Evolutionary conservation across 495 filamentous ascomycete species (phyloP), one percentile per base, ranked within the genome.

Genomic region (Talaromyces borbonicus): DNA sequence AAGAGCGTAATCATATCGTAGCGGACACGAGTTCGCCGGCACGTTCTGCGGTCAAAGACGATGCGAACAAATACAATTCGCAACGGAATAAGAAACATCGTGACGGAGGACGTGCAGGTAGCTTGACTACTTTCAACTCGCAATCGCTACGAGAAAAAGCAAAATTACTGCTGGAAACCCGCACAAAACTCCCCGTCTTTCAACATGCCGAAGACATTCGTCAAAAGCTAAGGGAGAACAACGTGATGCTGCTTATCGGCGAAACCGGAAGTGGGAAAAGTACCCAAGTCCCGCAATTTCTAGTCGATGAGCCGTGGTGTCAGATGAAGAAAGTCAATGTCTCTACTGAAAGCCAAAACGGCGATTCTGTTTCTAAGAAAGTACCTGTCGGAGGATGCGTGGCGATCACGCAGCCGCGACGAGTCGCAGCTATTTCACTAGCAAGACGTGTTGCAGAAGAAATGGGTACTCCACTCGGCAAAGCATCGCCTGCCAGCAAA

Each of bases 251-350:
- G 0, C 67, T 99, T 23, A 80, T 90, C 18, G 93, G 93, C 63
- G 90, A 95, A 55, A 99, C 93, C 1, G 93, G 93, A 59, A 90
- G 84, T 27, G 93, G 93, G 55, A 99, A 99, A 66, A 89, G 83
- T 70, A 99, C 93, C 0, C 93, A 99, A 60, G 83, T 95, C 8
- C 90, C 90, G 0, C 93, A 97, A 52, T 95, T 94, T 36, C 66
- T 99, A 12, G 72, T 81, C 29, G 67, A 82, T 23, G 85, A 95
- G 51, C 62, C 73, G 16, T 97, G 90, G 86, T 90, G 85, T 57
- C 75, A 71, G 39, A 72, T 70, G 48, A 69, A 66, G 36, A 75
- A 59, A 25, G 68, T 77, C 18, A 74, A 61, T 35, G 22, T 19
- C 7, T 4, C 27, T 0, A 56, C 82, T 15, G 53, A 60, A 5